Conservation (phyloP, 345 rosid genomes). For the Salix koriyanagi region DNA sequence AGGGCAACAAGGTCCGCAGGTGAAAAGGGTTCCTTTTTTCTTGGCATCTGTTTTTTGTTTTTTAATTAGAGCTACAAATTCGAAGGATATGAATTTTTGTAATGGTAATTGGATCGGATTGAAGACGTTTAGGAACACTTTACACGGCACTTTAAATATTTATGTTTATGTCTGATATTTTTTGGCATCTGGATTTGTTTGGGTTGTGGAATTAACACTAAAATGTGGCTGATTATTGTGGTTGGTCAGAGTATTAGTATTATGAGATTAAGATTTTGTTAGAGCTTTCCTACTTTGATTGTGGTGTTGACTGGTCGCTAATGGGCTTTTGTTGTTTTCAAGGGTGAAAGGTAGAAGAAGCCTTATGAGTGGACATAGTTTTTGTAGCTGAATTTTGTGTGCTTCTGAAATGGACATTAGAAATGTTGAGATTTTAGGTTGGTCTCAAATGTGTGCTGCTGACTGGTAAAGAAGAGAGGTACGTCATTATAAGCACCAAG, state of each 20-base stretch:
- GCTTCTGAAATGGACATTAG: not conserved
- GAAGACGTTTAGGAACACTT: not conserved
- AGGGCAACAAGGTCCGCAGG: constrained; percentile 97
- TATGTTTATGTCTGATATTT: not conserved
- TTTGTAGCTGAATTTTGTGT: constrained; percentile 3
- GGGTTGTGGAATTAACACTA: not conserved
- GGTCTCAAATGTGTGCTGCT: not conserved
- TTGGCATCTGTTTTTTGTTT: not conserved
- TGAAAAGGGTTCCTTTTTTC: not conserved
- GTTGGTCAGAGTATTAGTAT: not conserved
- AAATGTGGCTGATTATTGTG: not conserved
- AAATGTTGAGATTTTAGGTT: not conserved
- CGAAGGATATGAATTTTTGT: not conserved
- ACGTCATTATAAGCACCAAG: not conserved
- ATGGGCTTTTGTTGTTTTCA: not conserved
- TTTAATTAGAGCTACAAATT: not conserved
- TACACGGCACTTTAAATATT: not conserved
- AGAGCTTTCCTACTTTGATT: not conserved
- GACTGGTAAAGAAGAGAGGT: not conserved
- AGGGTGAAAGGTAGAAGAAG: not conserved
- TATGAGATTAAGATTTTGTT: not conserved
- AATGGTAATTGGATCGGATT: not conserved
- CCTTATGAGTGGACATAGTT: not conserved
- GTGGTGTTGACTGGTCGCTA: not conserved
- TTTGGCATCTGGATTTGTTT: not conserved